Base-by-base conservation (phyloP, 805 yeast genomes). In the Candida suzukii region DNA sequence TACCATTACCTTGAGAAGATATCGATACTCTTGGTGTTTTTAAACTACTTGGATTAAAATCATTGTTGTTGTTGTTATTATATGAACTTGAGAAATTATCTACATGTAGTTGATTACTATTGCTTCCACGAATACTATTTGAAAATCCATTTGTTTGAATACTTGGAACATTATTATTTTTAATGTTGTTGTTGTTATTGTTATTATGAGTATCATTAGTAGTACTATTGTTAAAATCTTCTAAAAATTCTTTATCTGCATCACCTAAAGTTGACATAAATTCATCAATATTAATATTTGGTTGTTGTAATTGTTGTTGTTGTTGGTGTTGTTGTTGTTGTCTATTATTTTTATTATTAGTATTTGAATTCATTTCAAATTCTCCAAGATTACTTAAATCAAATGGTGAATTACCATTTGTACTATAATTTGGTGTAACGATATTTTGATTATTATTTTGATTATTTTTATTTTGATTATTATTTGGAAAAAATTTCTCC, bases 221-320 rank as follows among this genome's bases (percentile, higher is more conserved):
- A 33, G 5, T 31, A 7, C 5, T 31, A 17, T 19, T 31, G 8
- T n/a, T 18, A 29, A 11, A n/a, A 17, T 21, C 27, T 4, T 14
- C 36, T 7, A 33, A 12, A 16, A 24, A 24, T 3, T 16, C n/a
- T 9, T n/a, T 14, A 35, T 16, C n/a, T 3, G 13, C 8, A 12
- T 4, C 18, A 4, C 25, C 32, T 9, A 37, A 20, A 2, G 33
- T 9, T 3, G 13, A 3, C 19, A 28, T 28, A n/a, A 37, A 28
- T 14, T 37, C 39, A 29, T 50, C 50, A 25, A 50, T 38, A 29
- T 43, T 44, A 13, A 48, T 30, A 8, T 39, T 32, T 1, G 51
- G 53, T 32, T 19, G 19, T 32, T 32, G n/a, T n/a, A 21, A 33
- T 33, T 33, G 9, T n/a, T 24, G 24, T 35, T 35, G n/a, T 11